Evolutionary conservation across 1,284 basidiomycete species (phyloP).

Genomic region (Ustilago hordei): DNA sequence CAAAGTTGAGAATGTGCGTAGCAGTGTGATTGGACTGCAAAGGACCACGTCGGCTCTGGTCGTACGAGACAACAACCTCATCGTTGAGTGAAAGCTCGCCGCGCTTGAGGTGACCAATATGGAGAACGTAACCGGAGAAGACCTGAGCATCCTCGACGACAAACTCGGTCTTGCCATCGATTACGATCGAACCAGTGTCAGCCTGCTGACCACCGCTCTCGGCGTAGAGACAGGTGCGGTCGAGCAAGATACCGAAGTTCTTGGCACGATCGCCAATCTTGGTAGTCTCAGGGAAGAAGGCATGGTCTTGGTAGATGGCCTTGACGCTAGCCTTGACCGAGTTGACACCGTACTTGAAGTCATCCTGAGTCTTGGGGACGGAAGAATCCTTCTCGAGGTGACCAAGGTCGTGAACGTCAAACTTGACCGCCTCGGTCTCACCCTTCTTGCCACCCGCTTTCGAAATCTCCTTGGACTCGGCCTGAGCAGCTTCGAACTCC

Average conservation of each 20-base stretch:
- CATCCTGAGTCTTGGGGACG: slow-evolving; percentile 95
- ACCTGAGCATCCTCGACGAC: slow-evolving; percentile 92
- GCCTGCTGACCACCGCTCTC: slow-evolving; percentile 97
- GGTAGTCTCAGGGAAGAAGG: slow-evolving; percentile 73
- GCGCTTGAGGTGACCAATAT: slow-evolving; percentile 87
- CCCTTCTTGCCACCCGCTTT: slow-evolving; percentile 81
- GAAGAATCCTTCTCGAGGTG: slow-evolving; percentile 81
- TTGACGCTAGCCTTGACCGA: slow-evolving; percentile 79
- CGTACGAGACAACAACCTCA: slow-evolving; percentile 79
- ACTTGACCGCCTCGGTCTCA: slow-evolving; percentile 77
- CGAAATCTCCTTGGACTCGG: slow-evolving; percentile 88
- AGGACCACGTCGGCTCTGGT: slow-evolving; percentile 87
- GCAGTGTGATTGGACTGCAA: slow-evolving; percentile 98
- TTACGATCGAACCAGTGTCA: slow-evolving; percentile 92
- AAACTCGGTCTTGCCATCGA: slow-evolving; percentile 92
- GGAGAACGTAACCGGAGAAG: slow-evolving; percentile 86
- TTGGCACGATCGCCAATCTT: slow-evolving; percentile 72
- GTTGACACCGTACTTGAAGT: slow-evolving; percentile 84
- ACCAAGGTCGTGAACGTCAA: slow-evolving; percentile 96
- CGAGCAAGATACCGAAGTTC: slow-evolving; percentile 87
- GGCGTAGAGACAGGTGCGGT: slow-evolving; percentile 97
- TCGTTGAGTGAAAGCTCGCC: slow-evolving; percentile 79
- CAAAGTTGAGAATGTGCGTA: slow-evolving; percentile 97
- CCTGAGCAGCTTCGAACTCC: slow-evolving; percentile 90
- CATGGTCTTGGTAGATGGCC: slow-evolving; percentile 85